Base-by-base conservation (phyloP, 2,329 filamentous ascomycete genomes). In the Onygena corvina region DNA sequence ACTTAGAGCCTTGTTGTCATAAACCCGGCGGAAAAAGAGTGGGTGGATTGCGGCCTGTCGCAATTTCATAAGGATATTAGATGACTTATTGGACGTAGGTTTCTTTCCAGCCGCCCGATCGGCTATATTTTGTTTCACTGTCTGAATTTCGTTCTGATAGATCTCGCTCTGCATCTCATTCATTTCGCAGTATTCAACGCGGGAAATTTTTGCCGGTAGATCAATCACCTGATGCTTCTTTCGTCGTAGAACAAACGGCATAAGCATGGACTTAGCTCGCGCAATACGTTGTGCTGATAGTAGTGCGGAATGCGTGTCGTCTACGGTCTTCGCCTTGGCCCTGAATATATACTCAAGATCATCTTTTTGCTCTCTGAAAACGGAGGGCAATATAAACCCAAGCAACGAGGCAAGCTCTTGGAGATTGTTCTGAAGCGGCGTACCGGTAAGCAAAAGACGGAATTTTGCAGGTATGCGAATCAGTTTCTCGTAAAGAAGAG, bases 371-470 rank as follows among this genome's bases (percentile, higher is more conserved):
- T 82, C 77, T 7, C 77, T 72, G 64, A 98, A 98, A 30, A 96
- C 76, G 5, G 77, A 70, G 0, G 92, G 92, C 65, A 96, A 83
- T 59, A 98, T 88, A 62, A 98, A 96, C n/a, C 83, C 86, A 9
- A 98, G 76, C 11, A 98, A 77, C 2, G 88, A 85, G 34, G 88
- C 83, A 59, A 98, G 79, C 67, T 98, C 92, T 61, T 90, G 83
- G 16, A 98, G 72, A 63, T 96, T 96, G 68, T 98, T 98, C 59
- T 98, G 92, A 9, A 98, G 76, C 0, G 92, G 92, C 0, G 92
- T 98, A 35, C 92, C 92, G 23, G 83, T 86, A 21, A 98, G 76
- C 3, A 98, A 74, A 46, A 98, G 76, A 53, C 88, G 81, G 75
- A 92, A 95, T n/a, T 79, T 71, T 0, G 87, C 82, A 0, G 76